Evolutionary conservation across 352 stramenopile genomes (phyloP), one percentile per base, ranked within the genome.

Genomic region (Phytophthora aleatoria): DNA sequence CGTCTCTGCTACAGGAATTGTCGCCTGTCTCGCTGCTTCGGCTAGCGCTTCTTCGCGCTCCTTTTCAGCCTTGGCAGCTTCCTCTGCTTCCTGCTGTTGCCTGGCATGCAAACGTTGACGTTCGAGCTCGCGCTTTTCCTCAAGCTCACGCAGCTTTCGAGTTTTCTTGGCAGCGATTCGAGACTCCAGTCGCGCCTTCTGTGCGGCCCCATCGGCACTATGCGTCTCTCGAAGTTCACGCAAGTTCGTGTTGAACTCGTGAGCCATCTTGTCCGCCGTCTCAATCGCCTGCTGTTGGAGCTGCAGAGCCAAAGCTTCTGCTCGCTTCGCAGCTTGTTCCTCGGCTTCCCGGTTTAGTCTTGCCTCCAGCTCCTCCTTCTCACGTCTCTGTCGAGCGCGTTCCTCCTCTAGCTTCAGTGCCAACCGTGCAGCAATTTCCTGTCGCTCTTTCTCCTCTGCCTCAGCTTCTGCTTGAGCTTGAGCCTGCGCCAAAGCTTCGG

Each of bases 91-190:
- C 28, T 86, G 57, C 16, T 78, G 60, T 24, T 88, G 72, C 24
- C 81, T 69, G 6, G 75, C 30, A 36, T 76, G 65, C 16, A 92
- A 67, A 35, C 75, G 64, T 45, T 85, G 73, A 0, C 74, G 76
- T 61, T 90, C 83, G 11, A 81, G 36, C 44, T 85, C 81, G 16
- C 72, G 75, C 57, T 92, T 92, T 10, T 80, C 79, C 53, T 92
- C 79, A 2, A 95, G 64, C 24, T 95, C 83, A 53, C 78, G 73
- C 20, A 89, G 57, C 48, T 92, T 93, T 20, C 87, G 89, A 33
- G 89, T 65, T 64, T 91, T 91, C 69, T 91, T 94, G 5, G 81
- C 78, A 1, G 79, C 83, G 11, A 95, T 83, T 33, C 86, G 77
- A 45, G 77, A 74, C 56, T 91, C 83, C 9, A 95, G 75, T 39